phyloP scores from a whole-genome alignment of 2,329 filamentous ascomycete species.

The Venturia carpophila region DNA sequence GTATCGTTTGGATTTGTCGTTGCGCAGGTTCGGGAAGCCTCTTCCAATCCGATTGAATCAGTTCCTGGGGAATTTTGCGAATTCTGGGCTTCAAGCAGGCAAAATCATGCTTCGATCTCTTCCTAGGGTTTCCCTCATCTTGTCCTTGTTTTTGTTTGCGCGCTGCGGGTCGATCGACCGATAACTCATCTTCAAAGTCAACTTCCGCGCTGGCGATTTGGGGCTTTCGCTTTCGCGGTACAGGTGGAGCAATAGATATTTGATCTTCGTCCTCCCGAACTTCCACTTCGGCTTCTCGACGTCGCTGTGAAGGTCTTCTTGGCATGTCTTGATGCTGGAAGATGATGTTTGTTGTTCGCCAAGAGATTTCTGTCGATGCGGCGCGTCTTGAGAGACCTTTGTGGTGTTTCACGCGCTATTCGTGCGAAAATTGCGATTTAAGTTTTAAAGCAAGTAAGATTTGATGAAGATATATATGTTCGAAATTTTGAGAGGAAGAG shows the following conservation, averaged over 20 bases:
- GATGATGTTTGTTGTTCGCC: not conserved
- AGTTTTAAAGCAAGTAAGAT: not conserved
- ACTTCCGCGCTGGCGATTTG: not conserved
- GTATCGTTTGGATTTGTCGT: slow-evolving; percentile 47
- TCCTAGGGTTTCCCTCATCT: not conserved
- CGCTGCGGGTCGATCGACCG: not conserved
- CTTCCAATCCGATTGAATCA: slow-evolving; percentile 41
- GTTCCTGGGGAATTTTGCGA: slow-evolving; percentile 31
- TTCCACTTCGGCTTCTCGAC: not conserved
- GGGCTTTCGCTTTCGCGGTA: not conserved
- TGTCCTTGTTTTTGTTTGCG: not conserved
- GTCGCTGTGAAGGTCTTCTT: not conserved
- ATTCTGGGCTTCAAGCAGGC: slow-evolving; percentile 28
- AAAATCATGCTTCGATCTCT: slow-evolving; percentile 5
- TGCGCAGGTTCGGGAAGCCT: slow-evolving; percentile 49
- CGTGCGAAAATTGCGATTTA: not conserved
- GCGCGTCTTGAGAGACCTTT: not conserved
- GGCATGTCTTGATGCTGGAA: not conserved
- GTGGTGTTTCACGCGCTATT: not conserved
- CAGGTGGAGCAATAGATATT: not conserved
- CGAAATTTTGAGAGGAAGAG: not conserved
- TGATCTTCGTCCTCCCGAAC: not conserved
- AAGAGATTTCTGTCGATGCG: not conserved
- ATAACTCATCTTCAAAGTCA: not conserved
- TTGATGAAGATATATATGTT: not conserved